phyloP scores from a whole-genome alignment of 345 rosid genomes.

The Noccaea bulbosa region DNA sequence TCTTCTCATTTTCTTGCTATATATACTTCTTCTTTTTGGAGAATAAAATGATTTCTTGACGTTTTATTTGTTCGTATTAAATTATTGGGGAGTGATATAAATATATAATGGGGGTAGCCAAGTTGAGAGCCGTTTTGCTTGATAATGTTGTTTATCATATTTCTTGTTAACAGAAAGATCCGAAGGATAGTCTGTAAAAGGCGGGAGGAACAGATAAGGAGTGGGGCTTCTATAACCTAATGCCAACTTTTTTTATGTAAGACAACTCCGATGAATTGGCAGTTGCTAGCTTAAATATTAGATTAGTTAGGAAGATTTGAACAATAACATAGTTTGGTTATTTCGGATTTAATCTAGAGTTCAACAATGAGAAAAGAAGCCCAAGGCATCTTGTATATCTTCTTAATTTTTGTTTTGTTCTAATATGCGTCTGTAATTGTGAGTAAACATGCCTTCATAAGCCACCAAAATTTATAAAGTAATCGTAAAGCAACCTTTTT shows the following conservation, averaged over 20 bases:
- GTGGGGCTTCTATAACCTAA: constrained; percentile 13
- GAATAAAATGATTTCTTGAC: neutral
- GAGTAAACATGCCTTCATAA: neutral
- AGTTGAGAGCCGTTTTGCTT: constrained; percentile 29
- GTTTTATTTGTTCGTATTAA: constrained; percentile 1
- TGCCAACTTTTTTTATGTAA: neutral
- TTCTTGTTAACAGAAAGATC: constrained; percentile 35
- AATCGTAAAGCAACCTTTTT: constrained; percentile 23
- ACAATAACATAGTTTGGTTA: neutral
- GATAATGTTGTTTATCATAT: constrained; percentile 23
- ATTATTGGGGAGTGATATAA: neutral
- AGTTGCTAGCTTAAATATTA: constrained; percentile 25
- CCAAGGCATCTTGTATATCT: constrained; percentile 27
- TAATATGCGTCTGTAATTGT: constrained; percentile 14
- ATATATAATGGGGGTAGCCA: neutral
- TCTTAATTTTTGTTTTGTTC: neutral
- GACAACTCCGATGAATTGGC: constrained; percentile 33
- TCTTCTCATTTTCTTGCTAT: neutral
- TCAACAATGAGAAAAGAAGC: constrained; percentile 34
- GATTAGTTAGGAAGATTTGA: constrained; percentile 20
- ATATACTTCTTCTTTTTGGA: neutral
- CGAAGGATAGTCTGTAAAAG: constrained; percentile 33
- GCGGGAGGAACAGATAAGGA: constrained; percentile 10
- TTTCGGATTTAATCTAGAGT: constrained; percentile 1
- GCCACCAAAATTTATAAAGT: constrained; percentile 8